Conservation (phyloP, 768 basidiomycete species). For the Boletales sp. region DNA sequence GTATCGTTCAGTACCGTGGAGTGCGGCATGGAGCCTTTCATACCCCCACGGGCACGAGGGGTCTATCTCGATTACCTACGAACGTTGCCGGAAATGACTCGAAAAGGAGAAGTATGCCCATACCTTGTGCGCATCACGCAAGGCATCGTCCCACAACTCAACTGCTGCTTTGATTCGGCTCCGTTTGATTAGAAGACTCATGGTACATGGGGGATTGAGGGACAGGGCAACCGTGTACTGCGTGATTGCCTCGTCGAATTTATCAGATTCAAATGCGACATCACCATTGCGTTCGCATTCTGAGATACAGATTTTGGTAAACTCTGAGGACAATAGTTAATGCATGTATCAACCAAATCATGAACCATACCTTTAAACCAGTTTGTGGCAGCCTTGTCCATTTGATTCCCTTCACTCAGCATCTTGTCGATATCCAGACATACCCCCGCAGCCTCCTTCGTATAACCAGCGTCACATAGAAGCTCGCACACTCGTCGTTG, state of each 20-base stretch:
- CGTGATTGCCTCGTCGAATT: neutral
- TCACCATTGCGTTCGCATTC: neutral
- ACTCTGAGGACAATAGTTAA: neutral
- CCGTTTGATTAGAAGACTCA: neutral
- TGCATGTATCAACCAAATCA: neutral
- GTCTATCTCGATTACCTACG: neutral
- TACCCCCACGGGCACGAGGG: constrained; percentile 1
- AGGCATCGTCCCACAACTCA: neutral
- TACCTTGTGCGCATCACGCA: neutral
- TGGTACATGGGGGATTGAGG: neutral
- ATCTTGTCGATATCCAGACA: neutral
- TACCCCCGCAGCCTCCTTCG: neutral
- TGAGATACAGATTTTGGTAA: neutral
- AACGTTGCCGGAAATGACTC: neutral
- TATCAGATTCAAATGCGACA: neutral
- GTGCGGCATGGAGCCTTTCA: neutral
- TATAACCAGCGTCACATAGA: neutral
- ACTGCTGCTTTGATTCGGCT: neutral
- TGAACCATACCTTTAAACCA: neutral
- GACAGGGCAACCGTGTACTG: neutral
- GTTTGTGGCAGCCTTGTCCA: neutral
- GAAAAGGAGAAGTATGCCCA: neutral
- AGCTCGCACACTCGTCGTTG: neutral
- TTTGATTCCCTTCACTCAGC: neutral
- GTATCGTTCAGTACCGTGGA: neutral